Evolutionary conservation across 306 rosid genomes (phyloP).

Genomic region (Morella rubra): DNA sequence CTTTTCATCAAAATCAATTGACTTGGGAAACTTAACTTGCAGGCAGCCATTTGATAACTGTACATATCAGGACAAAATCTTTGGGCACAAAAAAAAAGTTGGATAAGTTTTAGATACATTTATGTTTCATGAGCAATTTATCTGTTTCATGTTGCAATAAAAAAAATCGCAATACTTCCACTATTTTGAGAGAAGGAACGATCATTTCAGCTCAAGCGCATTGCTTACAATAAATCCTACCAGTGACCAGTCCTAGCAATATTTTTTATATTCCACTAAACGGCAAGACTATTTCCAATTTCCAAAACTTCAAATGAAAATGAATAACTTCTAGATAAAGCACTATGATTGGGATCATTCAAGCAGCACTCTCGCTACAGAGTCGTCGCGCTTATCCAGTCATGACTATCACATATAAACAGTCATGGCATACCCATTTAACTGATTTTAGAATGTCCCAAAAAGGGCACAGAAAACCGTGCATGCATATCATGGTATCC

Average conservation of each 20-base stretch:
- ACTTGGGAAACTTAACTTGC: not conserved
- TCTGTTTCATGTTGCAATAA: not conserved
- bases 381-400: constrained; percentile 5
- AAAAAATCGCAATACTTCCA: not conserved
- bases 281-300: no score
- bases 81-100: not conserved
- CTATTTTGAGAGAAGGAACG: not conserved
- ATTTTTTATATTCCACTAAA: no score
- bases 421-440: constrained; percentile 1
- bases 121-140: not conserved
- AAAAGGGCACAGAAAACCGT: not conserved
- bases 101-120: not conserved
- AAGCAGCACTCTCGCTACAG: constrained; percentile 11
- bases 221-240: not conserved
- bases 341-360: not conserved
- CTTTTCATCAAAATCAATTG: not conserved
- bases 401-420: not conserved
- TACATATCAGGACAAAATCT: not conserved
- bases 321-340: not conserved
- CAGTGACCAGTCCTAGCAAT: not conserved
- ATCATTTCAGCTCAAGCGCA: not conserved
- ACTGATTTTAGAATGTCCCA: constrained; percentile 3
- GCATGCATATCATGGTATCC: not conserved
- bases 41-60: not conserved
- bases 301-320: not conserved